Evolutionary conservation across 768 basidiomycete genomes (phyloP).

Genomic region (Punctularia strigosozonata): DNA sequence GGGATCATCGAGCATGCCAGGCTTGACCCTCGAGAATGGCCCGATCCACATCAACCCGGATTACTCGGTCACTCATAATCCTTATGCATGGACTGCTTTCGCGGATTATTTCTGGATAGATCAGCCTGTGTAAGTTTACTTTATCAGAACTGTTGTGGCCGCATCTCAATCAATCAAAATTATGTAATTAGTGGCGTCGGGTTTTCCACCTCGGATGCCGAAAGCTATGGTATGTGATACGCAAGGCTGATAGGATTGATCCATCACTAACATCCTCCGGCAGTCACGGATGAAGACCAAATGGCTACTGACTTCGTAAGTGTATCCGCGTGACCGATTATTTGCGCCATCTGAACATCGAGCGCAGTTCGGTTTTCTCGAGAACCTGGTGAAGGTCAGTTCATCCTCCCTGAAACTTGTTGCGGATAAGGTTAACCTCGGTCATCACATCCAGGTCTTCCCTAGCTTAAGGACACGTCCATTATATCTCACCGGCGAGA

Average conservation of each 20-base stretch:
- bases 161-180: constrained; percentile 4
- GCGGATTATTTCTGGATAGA: constrained; percentile 68
- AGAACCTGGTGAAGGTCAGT: too few species aligned
- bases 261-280: constrained; percentile 1
- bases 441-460: constrained; percentile 54
- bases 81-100: constrained; percentile 44
- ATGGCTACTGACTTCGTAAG: constrained; percentile 9
- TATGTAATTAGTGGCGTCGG: constrained; percentile 36
- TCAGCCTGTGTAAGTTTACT: constrained; percentile 42
- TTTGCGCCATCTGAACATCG: background rate
- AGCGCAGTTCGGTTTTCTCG: too few species aligned
- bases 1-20: constrained; percentile 58
- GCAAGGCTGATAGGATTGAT: background rate
- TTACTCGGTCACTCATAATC: constrained; percentile 37
- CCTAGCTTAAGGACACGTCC: constrained; percentile 48
- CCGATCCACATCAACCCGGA: constrained; percentile 47
- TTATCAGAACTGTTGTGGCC: background rate
- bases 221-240: constrained; percentile 39
- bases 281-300: constrained; percentile 24
- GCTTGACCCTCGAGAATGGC: constrained; percentile 49
- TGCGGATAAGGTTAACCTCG: constrained; percentile 14
- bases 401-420: background rate
- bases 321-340: background rate
- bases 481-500: constrained; percentile 50
- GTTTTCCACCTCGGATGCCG: constrained; percentile 49